Conservation (phyloP, 2,329 filamentous ascomycete genomes). For the Cladorrhinum sp. region DNA sequence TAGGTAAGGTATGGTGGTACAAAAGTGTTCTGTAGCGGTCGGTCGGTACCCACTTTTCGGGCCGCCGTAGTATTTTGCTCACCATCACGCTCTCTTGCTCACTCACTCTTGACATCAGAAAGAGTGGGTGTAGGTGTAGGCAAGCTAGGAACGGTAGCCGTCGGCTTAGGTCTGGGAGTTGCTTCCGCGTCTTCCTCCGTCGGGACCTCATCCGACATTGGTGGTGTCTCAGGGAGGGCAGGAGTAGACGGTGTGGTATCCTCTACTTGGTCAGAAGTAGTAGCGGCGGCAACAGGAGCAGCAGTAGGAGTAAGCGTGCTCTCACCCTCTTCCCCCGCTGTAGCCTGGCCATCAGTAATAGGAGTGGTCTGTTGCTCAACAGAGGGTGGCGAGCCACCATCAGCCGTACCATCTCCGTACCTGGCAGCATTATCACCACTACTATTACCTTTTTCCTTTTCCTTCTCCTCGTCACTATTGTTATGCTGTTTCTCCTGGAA, state of each 20-base stretch:
- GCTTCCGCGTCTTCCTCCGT: neutral
- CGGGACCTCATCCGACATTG: neutral
- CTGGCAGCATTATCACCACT: conserved; percentile 46
- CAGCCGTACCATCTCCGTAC: neutral
- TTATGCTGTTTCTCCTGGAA: conserved; percentile 55
- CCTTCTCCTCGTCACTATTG: conserved; percentile 32
- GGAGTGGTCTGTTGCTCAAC: neutral
- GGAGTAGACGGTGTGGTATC: too few relatives aligned
- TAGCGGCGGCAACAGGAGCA: too few relatives aligned
- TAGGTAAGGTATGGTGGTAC: neutral
- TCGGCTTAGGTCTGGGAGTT: neutral
- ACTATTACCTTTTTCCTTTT: conserved; percentile 41
- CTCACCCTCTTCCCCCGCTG: neutral
- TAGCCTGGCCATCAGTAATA: neutral
- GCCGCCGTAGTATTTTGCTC: neutral
- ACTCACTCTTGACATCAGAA: neutral
- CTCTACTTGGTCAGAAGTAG: too few relatives aligned
- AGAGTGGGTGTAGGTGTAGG: neutral
- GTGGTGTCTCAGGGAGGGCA: neutral
- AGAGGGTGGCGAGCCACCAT: neutral
- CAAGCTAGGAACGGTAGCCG: neutral
- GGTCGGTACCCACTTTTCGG: neutral
- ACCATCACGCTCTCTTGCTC: neutral
- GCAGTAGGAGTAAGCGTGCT: neutral
- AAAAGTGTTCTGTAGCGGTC: too few relatives aligned